Conservation (phyloP, 345 rosid species). For the Mercurialis annua region DNA sequence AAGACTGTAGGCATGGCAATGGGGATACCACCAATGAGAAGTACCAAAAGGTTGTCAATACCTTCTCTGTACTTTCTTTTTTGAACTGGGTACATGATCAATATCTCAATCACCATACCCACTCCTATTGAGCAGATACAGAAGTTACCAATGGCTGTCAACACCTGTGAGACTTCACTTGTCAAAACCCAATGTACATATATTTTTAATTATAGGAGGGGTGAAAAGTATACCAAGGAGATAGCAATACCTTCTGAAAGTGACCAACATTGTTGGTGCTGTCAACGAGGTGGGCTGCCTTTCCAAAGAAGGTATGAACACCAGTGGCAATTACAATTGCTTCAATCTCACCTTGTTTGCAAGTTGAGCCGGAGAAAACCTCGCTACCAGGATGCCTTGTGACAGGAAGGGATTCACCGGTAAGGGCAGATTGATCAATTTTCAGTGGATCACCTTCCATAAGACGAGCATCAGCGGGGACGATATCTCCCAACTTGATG, state of each 20-base stretch:
- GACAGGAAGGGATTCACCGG: slow-evolving; percentile 85
- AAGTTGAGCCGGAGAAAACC: slow-evolving; percentile 88
- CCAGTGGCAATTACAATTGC: slow-evolving; percentile 93
- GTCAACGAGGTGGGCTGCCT: slow-evolving; percentile 94
- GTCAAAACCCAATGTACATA: neutral
- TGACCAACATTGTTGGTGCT: slow-evolving; percentile 93
- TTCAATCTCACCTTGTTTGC: slow-evolving; percentile 95
- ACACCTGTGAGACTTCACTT: slow-evolving; percentile 41
- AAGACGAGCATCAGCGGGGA: slow-evolving; percentile 93
- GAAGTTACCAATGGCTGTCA: slow-evolving; percentile 93
- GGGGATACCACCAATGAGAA: slow-evolving; percentile 96
- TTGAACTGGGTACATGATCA: slow-evolving; percentile 79
- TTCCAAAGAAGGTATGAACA: slow-evolving; percentile 92
- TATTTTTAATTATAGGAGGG: no score
- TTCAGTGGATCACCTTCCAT: slow-evolving; percentile 87
- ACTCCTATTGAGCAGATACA: slow-evolving; percentile 86
- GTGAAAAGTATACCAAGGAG: neutral
- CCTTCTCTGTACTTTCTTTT: slow-evolving; percentile 71
- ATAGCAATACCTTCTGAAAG: slow-evolving; percentile 62
- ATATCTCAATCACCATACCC: slow-evolving; percentile 73
- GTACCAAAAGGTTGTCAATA: slow-evolving; percentile 90
- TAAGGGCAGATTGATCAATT: slow-evolving; percentile 89
- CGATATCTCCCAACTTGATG: slow-evolving; percentile 83
- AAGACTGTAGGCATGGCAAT: slow-evolving; percentile 97
- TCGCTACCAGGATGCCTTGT: slow-evolving; percentile 66